phyloP scores from a whole-genome alignment of 306 rosid genomes.

The Glycine tomentella region DNA sequence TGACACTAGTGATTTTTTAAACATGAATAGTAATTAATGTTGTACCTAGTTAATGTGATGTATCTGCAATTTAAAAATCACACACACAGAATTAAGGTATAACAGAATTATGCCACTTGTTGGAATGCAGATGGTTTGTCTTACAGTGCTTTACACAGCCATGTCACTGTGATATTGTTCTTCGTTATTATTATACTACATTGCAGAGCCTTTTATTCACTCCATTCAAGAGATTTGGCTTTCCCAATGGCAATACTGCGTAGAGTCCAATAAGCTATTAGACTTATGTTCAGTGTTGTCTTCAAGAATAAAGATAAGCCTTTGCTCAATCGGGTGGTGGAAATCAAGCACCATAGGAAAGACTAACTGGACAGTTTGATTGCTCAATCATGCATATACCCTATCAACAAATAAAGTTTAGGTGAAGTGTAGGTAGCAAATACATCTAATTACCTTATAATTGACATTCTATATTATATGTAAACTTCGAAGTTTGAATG shows the following conservation, averaged over 20 bases:
- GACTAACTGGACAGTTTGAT: conserved; percentile 42
- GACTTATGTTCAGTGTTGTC: conserved; percentile 34
- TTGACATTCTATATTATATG: conserved; percentile 20
- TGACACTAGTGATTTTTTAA: conserved; percentile 34
- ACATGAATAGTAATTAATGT: conserved; percentile 17
- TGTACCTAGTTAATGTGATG: conserved; percentile 37
- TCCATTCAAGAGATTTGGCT: conserved; percentile 50
- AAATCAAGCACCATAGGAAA: conserved; percentile 35
- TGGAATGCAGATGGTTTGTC: conserved; percentile 46
- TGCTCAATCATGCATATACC: conserved; percentile 48
- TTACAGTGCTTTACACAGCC: conserved; percentile 42
- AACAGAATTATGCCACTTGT: conserved; percentile 34
- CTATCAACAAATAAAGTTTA: conserved; percentile 32
- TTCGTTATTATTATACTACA: background rate
- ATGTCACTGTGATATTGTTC: conserved; percentile 43
- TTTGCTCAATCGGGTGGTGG: conserved; percentile 4
- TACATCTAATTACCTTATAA: conserved; percentile 32
- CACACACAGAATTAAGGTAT: background rate
- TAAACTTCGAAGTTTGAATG: conserved; percentile 9
- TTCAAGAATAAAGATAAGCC: conserved; percentile 40
- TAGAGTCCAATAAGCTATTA: conserved; percentile 32
- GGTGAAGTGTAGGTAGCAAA: conserved; percentile 31
- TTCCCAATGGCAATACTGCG: conserved; percentile 52
- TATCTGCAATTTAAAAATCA: background rate
- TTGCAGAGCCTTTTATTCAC: conserved; percentile 36